phyloP scores from a whole-genome alignment of 768 basidiomycete species.

The Termitomyces sp. region DNA sequence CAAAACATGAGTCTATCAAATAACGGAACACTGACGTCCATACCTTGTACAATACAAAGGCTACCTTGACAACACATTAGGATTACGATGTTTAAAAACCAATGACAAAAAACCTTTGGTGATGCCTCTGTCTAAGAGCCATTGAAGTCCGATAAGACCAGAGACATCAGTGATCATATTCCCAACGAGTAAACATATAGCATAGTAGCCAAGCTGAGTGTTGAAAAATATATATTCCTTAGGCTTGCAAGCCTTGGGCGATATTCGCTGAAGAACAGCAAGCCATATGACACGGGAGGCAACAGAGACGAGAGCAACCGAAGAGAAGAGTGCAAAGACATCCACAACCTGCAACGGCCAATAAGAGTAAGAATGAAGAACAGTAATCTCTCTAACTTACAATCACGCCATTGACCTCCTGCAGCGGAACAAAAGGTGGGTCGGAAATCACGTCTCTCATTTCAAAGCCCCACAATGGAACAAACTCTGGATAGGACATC shows the following conservation, averaged over 20 bases:
- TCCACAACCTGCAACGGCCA: slow-evolving; percentile 34
- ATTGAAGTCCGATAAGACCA: slow-evolving; percentile 50
- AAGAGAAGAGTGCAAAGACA: slow-evolving; percentile 49
- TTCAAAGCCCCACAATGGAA: slow-evolving; percentile 25
- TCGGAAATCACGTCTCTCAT: slow-evolving; percentile 28
- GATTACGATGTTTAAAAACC: neutral
- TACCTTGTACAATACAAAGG: slow-evolving; percentile 60
- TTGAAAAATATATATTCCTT: slow-evolving; percentile 61
- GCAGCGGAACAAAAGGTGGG: slow-evolving; percentile 25
- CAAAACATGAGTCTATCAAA: neutral
- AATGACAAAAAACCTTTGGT: slow-evolving; percentile 36
- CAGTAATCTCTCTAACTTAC: slow-evolving; percentile 25
- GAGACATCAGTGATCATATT: slow-evolving; percentile 50
- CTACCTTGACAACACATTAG: slow-evolving; percentile 26
- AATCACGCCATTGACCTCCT: slow-evolving; percentile 28
- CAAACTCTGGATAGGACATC: slow-evolving; percentile 19
- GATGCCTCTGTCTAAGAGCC: slow-evolving; percentile 41
- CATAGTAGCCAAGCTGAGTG: slow-evolving; percentile 67
- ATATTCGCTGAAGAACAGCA: slow-evolving; percentile 29
- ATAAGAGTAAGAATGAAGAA: neutral
- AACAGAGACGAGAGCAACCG: slow-evolving; percentile 48
- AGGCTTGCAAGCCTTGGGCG: slow-evolving; percentile 19
- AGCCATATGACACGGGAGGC: slow-evolving; percentile 44
- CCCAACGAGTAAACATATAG: slow-evolving; percentile 55
- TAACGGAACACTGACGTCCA: neutral